These are phyloP conservation scores for Pichia sp. DNA, from an alignment of 1,139 yeast genomes.

Conservation along the genomic window DNA sequence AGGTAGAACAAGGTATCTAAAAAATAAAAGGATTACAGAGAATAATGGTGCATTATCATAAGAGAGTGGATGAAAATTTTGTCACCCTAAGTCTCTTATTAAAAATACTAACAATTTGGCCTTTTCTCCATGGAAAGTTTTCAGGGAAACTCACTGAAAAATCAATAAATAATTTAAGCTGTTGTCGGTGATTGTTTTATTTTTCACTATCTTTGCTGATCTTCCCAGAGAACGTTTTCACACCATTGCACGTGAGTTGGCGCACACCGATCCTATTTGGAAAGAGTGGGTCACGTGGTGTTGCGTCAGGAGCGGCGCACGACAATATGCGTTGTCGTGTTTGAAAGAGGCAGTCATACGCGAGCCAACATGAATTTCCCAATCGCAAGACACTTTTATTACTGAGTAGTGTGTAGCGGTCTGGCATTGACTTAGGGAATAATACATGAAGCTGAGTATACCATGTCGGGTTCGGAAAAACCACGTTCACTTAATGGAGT, in stretches of 20 bases:
- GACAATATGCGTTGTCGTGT: not conserved
- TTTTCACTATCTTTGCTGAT: not conserved
- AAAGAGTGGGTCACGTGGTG: not conserved
- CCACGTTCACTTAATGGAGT: slow-evolving; percentile 56
- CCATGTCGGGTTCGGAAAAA: slow-evolving; percentile 24
- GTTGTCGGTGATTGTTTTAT: not conserved
- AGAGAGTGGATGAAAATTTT: not conserved
- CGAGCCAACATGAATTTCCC: not conserved
- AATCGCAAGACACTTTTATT: too few species aligned
- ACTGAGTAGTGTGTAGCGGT: too few species aligned
- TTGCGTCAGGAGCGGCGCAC: not conserved
- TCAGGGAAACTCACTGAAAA: not conserved
- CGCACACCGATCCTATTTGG: not conserved
- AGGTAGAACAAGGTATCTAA: not conserved
- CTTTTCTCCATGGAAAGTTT: not conserved
- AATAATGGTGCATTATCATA: too few species aligned
- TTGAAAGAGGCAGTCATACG: not conserved
- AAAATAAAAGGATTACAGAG: not conserved
- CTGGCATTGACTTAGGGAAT: too few species aligned
- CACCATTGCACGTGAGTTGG: not conserved
- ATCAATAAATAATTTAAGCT: not conserved
- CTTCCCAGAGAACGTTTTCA: not conserved
- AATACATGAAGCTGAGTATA: too few species aligned
- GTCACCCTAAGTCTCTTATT: not conserved
- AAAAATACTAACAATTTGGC: not conserved